A percentile compares a stretch with the other conserved stretches of the same genome.
Evolutionary conservation across 495 filamentous ascomycete species (phyloP).

Genomic region (Aspergillus saccharolyticus): DNA sequence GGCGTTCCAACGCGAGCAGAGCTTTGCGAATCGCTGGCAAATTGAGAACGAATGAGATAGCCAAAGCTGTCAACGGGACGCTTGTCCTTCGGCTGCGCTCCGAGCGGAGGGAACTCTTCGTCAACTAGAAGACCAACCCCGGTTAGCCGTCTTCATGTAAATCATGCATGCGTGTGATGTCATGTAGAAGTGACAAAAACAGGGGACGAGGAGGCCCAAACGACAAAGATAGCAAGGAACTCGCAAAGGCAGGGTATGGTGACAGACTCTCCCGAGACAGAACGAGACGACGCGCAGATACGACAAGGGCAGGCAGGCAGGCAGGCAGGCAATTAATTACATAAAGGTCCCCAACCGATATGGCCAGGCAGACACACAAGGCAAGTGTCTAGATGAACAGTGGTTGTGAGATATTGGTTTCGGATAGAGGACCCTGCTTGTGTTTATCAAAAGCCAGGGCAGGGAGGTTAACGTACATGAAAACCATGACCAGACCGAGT

Average conservation of each 20-base stretch:
- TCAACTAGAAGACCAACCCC: conserved; percentile 29
- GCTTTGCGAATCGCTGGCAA: conserved; percentile 28
- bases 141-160: conserved; percentile 21
- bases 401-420: conserved; percentile 51
- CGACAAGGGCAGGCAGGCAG: conserved; percentile 23
- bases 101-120: conserved; percentile 52
- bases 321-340: conserved; percentile 33
- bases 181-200: conserved; percentile 6
- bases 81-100: conserved; percentile 30
- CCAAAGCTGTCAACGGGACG: conserved; percentile 39
- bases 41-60: conserved; percentile 41
- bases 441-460: conserved; percentile 42
- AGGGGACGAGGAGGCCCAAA: conserved; percentile 9
- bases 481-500: conserved; percentile 61
- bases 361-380: conserved; percentile 32
- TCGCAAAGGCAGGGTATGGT: conserved; percentile 7
- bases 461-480: conserved; percentile 76
- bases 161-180: conserved; percentile 18
- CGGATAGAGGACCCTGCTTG: conserved; percentile 46
- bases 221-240: conserved; percentile 10
- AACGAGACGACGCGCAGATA: conserved; percentile 23
- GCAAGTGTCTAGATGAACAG: conserved; percentile 42
- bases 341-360: conserved; percentile 23
- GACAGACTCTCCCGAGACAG: conserved; percentile 8
- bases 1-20: conserved; percentile 49